Percentiles rank a stretch among this genome's conserved stretches.
Conservation (phyloP, 805 yeast species). For the Saccharomycodes ludwigii region DNA sequence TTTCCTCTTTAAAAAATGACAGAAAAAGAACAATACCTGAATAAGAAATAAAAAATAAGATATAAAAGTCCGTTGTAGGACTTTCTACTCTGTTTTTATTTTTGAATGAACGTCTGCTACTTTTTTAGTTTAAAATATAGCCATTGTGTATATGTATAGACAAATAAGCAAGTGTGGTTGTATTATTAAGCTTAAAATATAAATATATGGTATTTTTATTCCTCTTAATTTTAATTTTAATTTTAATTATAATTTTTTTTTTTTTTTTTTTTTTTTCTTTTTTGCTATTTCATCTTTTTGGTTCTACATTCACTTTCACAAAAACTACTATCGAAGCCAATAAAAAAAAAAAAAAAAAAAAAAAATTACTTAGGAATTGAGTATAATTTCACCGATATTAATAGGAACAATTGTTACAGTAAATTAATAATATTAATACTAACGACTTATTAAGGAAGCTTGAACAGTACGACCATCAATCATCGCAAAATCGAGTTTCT, state of each 20-base stretch:
- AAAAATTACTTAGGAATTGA: not conserved
- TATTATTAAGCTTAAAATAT: too few relatives aligned
- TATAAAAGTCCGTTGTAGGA: not conserved
- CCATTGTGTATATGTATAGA: not conserved
- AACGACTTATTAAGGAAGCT: conserved; percentile 17
- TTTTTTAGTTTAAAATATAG: conserved; percentile 1
- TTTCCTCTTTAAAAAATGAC: too few relatives aligned
- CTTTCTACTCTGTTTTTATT: not conserved
- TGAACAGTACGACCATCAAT: conserved; percentile 35
- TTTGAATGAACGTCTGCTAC: not conserved
- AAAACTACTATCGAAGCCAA: not conserved
- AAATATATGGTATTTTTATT: too few relatives aligned
- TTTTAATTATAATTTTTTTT: too few relatives aligned
- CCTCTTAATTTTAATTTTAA: too few relatives aligned
- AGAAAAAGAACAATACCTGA: too few relatives aligned
- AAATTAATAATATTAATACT: not conserved
- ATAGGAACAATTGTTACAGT: not conserved
- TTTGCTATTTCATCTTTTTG: too few relatives aligned
- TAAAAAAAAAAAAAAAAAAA: not conserved
- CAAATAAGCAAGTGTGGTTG: too few relatives aligned
- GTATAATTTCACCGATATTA: not conserved
- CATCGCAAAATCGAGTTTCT: conserved; percentile 28
- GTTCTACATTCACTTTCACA: too few relatives aligned
- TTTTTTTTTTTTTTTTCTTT: too few relatives aligned
- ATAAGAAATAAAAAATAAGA: not conserved